phyloP scores from a whole-genome alignment of 139 green algal genomes.

The Chlamydomonas sp. region DNA sequence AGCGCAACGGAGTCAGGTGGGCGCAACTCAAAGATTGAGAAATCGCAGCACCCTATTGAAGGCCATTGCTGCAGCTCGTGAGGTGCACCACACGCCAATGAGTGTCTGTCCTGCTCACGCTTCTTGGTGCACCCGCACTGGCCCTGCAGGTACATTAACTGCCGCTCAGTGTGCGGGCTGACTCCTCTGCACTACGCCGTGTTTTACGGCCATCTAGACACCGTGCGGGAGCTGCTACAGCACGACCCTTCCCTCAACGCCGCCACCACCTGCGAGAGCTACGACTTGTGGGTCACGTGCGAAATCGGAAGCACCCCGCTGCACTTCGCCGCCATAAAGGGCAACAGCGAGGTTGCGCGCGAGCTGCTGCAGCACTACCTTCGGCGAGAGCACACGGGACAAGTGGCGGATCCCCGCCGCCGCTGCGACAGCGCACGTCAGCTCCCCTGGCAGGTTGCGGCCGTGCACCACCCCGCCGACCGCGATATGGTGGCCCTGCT shows the following conservation, averaged over 20 bases:
- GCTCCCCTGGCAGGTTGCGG: constrained; percentile 30
- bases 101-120: not conserved
- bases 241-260: constrained; percentile 1
- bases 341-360: not conserved
- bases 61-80: too few species aligned
- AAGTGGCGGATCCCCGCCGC: not conserved
- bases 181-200: not conserved
- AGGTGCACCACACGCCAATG: too few species aligned
- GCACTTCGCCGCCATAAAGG: constrained; percentile 7
- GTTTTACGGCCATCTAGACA: not conserved
- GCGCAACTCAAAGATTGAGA: too few species aligned
- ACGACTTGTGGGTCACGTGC: constrained; percentile 1
- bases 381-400: too few species aligned
- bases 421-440: not conserved
- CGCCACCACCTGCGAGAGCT: not conserved
- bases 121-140: not conserved
- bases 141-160: constrained; percentile 16
- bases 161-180: not conserved
- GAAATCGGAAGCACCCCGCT: not conserved
- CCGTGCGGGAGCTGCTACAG: constrained; percentile 10
- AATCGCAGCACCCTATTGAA: too few species aligned
- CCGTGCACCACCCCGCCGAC: constrained; percentile 1
- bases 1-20: not conserved
- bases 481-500: constrained; percentile 20
- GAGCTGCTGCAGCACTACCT: constrained; percentile 13